phyloP scores from a whole-genome alignment of 1,139 yeast genomes.

The Kodamaea fungicola region DNA sequence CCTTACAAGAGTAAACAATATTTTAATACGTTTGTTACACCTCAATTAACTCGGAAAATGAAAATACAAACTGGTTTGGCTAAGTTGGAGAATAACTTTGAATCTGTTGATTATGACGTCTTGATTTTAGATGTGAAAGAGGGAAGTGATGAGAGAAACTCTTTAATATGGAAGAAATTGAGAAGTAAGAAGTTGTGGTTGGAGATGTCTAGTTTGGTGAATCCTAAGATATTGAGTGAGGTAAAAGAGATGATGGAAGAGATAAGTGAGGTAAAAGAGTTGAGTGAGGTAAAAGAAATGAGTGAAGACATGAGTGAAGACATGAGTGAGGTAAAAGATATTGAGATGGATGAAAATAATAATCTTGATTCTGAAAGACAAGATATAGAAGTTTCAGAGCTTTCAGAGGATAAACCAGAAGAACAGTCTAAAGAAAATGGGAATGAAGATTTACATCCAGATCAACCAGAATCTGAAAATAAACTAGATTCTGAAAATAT shows the following conservation, averaged over 20 bases:
- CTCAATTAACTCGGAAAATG: slow-evolving; percentile 44
- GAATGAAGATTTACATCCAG: too few relatives aligned
- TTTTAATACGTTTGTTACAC: slow-evolving; percentile 43
- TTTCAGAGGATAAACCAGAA: neutral
- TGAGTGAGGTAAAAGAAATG: slow-evolving; percentile 1
- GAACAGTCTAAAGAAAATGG: too few relatives aligned
- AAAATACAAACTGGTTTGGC: slow-evolving; percentile 31
- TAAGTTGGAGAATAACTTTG: slow-evolving; percentile 11
- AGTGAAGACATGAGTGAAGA: too few relatives aligned
- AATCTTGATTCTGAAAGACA: neutral
- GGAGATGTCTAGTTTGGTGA: slow-evolving; percentile 10
- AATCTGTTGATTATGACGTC: slow-evolving; percentile 5
- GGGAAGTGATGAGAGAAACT: slow-evolving; percentile 23
- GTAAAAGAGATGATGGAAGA: slow-evolving; percentile 3
- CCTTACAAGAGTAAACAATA: slow-evolving; percentile 36
- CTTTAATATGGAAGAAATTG: slow-evolving; percentile 29
- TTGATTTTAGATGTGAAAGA: slow-evolving; percentile 11
- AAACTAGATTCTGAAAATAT: too few relatives aligned
- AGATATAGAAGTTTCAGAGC: neutral
- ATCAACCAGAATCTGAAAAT: too few relatives aligned
- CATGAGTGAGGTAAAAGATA: too few relatives aligned
- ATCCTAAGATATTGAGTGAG: slow-evolving; percentile 15
- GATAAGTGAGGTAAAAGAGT: neutral
- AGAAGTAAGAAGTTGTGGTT: slow-evolving; percentile 16
- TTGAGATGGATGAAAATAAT: too few relatives aligned